Percentiles rank a stretch among this genome's conserved stretches.
Conservation (phyloP, 2,329 filamentous ascomycete species). For the Harringtonia aguacate region DNA sequence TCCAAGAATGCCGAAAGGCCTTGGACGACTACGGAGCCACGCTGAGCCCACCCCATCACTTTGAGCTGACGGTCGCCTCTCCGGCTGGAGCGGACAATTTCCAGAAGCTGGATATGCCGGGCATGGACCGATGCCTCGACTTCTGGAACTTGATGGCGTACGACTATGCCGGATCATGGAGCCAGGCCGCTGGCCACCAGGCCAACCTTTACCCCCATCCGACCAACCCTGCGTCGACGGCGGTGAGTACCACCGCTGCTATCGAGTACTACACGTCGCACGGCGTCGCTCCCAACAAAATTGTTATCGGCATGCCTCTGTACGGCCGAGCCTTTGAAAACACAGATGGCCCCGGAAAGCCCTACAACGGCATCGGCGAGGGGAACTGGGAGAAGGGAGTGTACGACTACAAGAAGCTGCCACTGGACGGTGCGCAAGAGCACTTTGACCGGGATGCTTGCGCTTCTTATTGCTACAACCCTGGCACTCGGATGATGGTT, state of each 20-base stretch:
- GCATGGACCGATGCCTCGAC: constrained; percentile 56
- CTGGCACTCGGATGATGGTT: constrained; percentile 53
- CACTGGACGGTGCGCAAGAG: constrained; percentile 55
- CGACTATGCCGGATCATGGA: constrained; percentile 81
- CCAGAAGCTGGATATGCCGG: constrained; percentile 47
- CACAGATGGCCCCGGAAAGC: constrained; percentile 62
- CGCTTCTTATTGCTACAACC: constrained; percentile 71
- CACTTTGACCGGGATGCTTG: constrained; percentile 49
- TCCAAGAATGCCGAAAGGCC: constrained; percentile 42
- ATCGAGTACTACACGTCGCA: constrained; percentile 57
- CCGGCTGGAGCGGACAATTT: constrained; percentile 54
- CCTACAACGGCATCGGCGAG: constrained; percentile 61
- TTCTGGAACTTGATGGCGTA: constrained; percentile 85
- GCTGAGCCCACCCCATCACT: constrained; percentile 35
- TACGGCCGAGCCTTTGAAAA: constrained; percentile 79
- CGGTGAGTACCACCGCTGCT: constrained; percentile 65
- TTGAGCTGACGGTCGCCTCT: constrained; percentile 54
- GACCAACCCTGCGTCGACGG: constrained; percentile 53
- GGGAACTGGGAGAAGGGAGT: constrained; percentile 80
- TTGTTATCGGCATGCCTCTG: constrained; percentile 84
- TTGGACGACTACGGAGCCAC: constrained; percentile 45
- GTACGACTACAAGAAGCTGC: constrained; percentile 82
- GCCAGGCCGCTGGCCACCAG: constrained; percentile 60
- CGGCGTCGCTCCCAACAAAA: constrained; percentile 57
- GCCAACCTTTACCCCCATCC: constrained; percentile 58